phyloP scores from a whole-genome alignment of 192 early-diverging fungal genomes.

The Backusella luteola region DNA sequence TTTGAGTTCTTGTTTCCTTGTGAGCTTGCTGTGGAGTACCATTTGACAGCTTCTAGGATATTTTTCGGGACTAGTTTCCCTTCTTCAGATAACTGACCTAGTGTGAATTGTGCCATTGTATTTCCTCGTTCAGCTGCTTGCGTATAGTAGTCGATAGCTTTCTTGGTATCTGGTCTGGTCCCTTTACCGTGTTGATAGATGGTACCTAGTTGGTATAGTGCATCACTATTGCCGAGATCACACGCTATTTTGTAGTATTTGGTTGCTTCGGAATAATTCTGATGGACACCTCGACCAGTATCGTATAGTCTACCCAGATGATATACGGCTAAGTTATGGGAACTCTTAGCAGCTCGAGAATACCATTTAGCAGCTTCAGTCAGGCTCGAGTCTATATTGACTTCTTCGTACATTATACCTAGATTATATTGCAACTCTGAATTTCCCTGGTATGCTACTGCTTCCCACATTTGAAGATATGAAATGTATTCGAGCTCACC shows the following conservation, averaged over 20 bases:
- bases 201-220: not conserved
- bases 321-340: not conserved
- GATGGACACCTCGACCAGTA: not conserved
- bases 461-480: not conserved
- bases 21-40: not conserved
- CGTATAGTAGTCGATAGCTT: not conserved
- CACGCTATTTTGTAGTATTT: not conserved
- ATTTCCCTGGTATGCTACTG: not conserved
- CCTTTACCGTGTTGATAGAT: not conserved
- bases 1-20: not conserved
- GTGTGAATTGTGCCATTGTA: no score
- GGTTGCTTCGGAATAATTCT: not conserved
- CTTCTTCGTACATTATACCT: not conserved
- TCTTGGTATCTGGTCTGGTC: not conserved
- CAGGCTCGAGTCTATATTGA: not conserved
- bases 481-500: not conserved
- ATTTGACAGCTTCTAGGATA: not conserved
- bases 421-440: not conserved
- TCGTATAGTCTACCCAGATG: not conserved
- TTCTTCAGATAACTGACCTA: no score
- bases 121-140: not conserved
- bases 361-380: not conserved
- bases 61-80: no score
- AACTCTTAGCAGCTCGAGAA: not conserved
- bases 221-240: not conserved